Evolutionary conservation across 2,329 filamentous ascomycete species (phyloP).

Genomic region (Aureobasidium sp.): DNA sequence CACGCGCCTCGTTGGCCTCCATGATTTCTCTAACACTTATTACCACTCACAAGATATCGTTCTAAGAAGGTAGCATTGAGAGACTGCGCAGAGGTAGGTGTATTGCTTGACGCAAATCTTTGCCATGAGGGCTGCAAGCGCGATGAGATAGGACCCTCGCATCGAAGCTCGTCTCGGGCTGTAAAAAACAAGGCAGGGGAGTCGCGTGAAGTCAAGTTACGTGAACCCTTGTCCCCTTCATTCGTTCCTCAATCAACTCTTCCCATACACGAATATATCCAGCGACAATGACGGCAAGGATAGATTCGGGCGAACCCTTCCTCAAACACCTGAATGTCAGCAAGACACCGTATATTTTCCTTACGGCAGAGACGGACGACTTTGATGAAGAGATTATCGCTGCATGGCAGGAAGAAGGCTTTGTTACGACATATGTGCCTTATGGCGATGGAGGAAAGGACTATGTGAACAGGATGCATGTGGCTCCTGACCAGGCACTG

Average conservation of each 20-base stretch:
- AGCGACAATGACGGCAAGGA: not conserved
- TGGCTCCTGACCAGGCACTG: conserved; percentile 45
- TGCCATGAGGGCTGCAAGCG: not conserved
- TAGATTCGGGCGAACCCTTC: conserved; percentile 17
- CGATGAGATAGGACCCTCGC: not conserved
- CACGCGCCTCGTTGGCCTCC: not conserved
- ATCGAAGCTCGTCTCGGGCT: not conserved
- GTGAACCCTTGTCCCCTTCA: not conserved
- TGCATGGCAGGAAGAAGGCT: conserved; percentile 53
- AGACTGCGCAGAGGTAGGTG: not conserved
- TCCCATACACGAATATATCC: not conserved
- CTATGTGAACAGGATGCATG: conserved; percentile 38
- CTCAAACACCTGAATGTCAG: conserved; percentile 30
- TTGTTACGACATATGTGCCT: conserved; percentile 49
- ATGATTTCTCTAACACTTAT: not conserved
- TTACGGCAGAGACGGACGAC: conserved; percentile 44
- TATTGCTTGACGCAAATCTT: too few relatives aligned
- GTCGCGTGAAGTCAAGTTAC: not conserved
- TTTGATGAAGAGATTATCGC: conserved; percentile 47
- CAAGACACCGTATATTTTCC: conserved; percentile 37
- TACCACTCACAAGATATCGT: not conserved
- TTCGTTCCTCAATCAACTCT: not conserved
- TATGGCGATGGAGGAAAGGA: conserved; percentile 40
- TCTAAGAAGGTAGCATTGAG: not conserved
- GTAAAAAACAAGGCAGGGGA: not conserved